Base-by-base conservation (phyloP, 1,139 yeast genomes). In the Arxiozyma telluris region DNA sequence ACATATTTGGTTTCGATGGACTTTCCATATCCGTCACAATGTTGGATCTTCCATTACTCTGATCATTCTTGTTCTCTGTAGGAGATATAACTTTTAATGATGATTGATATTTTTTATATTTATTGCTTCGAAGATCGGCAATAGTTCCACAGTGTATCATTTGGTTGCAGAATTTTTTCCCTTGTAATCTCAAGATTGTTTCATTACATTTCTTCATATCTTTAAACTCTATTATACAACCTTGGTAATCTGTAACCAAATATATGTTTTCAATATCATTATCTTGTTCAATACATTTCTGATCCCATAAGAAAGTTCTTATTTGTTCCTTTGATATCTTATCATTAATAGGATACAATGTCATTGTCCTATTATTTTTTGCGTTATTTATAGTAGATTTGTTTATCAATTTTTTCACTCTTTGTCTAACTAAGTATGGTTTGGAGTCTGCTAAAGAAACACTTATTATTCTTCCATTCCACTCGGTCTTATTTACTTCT, bases 151-250 rank as follows among this genome's bases (percentile, higher is more conserved):
- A 66, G 21, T 64, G 61, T 1, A 83, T 61, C 0, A 53, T 51
- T 34, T 63, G 66, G 0, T 71, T 76, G 15, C 75, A 76, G 27
- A 79, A 69, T 9, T 57, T 61, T 12, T 60, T 60, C 0, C 81
- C 80, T 44, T 77, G 75, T n/a, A 84, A 61, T 3, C 68, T 67
- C 66, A 86, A 65, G 0, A 76, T 70, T 0, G 86, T 86, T 53
- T 69, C 76, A 0, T 94, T 93, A 3, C 87, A 79, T 54, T 76
- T 78, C 11, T 70, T 65, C 0, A 74, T 72, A 5, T 67, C 68
- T 25, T 64, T 68, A 61, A 80, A 83, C 59, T 81, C 81, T 2
- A 86, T 74, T 18, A 81, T 63, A 0, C 86, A 88, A 1, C 79
- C 79, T 3, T 70, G 67, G n/a, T 67, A 62, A 39, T 75, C 78